Conservation (phyloP, 192 early-diverging fungal genomes). For the Dissophora ornata region DNA sequence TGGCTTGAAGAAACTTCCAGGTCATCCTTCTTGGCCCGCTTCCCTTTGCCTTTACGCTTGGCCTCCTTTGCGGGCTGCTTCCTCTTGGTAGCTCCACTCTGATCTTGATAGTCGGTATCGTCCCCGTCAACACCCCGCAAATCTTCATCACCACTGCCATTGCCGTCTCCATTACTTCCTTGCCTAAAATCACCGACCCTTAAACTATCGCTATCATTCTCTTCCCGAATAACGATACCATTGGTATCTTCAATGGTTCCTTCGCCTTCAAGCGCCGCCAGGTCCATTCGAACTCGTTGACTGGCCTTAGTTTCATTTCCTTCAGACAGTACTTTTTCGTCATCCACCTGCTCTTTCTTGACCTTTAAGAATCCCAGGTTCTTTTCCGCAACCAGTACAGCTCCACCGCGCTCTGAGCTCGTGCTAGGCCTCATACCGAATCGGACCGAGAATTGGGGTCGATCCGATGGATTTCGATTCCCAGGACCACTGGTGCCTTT, state of each 20-base stretch:
- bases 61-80: neutral
- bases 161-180: neutral
- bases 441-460: constrained; percentile 32
- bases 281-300: constrained; percentile 8
- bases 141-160: constrained; percentile 6
- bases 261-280: constrained; percentile 20
- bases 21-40: constrained; percentile 6
- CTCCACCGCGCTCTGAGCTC: constrained; percentile 31
- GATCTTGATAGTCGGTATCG: no score
- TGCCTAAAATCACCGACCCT: constrained; percentile 24
- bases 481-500: neutral
- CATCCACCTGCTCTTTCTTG: constrained; percentile 31
- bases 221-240: constrained; percentile 15
- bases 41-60: constrained; percentile 1
- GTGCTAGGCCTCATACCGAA: constrained; percentile 33
- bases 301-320: neutral
- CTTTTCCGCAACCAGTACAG: constrained; percentile 33
- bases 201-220: constrained; percentile 38
- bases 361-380: constrained; percentile 29
- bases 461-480: neutral
- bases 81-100: constrained; percentile 3
- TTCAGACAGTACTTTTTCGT: neutral
- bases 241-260: neutral
- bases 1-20: neutral
- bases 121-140: no score